A percentile compares a stretch with the other conserved stretches of the same genome.
These are phyloP conservation scores for Melampsora abietis-canadensis DNA, from an alignment of 1,284 basidiomycete species.

Conservation along the genomic window DNA sequence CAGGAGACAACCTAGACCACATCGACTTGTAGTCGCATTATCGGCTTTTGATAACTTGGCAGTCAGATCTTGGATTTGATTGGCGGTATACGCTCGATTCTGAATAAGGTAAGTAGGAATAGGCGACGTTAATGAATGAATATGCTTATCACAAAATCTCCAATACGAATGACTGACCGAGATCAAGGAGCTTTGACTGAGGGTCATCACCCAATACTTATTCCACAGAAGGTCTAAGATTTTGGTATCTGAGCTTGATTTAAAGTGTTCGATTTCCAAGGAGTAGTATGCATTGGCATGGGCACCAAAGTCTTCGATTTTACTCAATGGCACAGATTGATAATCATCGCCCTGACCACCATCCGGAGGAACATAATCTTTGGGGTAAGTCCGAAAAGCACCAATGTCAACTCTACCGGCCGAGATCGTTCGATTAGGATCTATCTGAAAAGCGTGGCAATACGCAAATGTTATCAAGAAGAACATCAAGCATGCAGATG, in stretches of 20 bases:
- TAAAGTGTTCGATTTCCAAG: slow-evolving; percentile 91
- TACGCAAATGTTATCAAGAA: neutral
- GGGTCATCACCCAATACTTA: slow-evolving; percentile 97
- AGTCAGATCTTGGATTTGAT: slow-evolving; percentile 80
- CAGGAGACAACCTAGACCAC: slow-evolving; percentile 45
- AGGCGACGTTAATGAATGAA: neutral
- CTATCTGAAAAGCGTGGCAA: slow-evolving; percentile 63
- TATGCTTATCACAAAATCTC: neutral
- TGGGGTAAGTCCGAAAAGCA: slow-evolving; percentile 93
- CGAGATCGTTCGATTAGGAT: slow-evolving; percentile 95
- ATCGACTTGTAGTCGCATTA: slow-evolving; percentile 44
- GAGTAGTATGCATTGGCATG: slow-evolving; percentile 96
- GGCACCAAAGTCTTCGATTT: slow-evolving; percentile 96
- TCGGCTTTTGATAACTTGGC: slow-evolving; percentile 65
- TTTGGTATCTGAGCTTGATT: slow-evolving; percentile 77
- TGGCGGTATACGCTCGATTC: slow-evolving; percentile 87
- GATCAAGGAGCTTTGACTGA: slow-evolving; percentile 83
- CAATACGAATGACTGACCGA: slow-evolving; percentile 62
- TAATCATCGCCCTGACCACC: neutral
- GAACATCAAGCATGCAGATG: neutral
- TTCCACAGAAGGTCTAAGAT: slow-evolving; percentile 90
- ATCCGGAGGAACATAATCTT: slow-evolving; percentile 55
- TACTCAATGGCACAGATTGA: slow-evolving; percentile 59
- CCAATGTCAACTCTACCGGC: slow-evolving; percentile 98
- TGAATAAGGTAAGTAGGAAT: slow-evolving; percentile 52